Evolutionary conservation across 768 basidiomycete genomes (phyloP).

Genomic region (Amanita brunnescens): DNA sequence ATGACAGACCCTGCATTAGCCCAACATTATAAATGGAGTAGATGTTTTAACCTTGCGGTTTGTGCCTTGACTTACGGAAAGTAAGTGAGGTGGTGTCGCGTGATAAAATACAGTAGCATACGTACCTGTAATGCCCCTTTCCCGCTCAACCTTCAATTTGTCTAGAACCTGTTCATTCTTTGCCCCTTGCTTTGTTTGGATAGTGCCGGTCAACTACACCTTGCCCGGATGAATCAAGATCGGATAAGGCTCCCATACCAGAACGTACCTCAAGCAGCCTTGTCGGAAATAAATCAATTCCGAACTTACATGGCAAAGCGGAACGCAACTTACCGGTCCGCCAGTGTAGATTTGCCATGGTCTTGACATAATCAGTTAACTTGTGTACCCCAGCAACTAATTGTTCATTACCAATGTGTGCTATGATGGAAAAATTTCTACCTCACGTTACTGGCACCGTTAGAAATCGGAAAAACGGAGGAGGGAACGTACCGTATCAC

Average conservation of each 20-base stretch:
- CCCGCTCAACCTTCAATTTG: conserved; percentile 94
- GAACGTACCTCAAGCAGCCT: conserved; percentile 66
- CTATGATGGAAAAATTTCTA: conserved; percentile 94
- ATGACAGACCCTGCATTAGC: conserved; percentile 8
- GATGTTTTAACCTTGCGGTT: conserved; percentile 60
- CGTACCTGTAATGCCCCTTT: conserved; percentile 90
- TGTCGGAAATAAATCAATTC: neutral
- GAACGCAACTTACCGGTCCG: conserved; percentile 57
- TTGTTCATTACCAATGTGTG: conserved; percentile 66
- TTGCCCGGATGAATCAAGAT: conserved; percentile 6
- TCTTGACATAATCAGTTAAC: conserved; percentile 33
- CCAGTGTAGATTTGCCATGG: conserved; percentile 93
- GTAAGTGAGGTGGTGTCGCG: conserved; percentile 5
- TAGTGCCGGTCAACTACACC: conserved; percentile 78
- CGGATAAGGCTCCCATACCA: conserved; percentile 4
- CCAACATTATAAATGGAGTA: neutral
- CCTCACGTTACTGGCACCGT: neutral
- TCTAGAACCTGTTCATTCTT: conserved; percentile 83
- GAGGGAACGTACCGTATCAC: conserved; percentile 44
- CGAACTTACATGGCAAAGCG: neutral
- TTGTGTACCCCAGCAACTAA: neutral
- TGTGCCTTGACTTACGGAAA: conserved; percentile 77
- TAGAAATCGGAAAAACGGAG: neutral
- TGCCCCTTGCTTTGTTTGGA: conserved; percentile 52
- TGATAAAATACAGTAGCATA: conserved; percentile 3